Evolutionary conservation across 345 rosid species (phyloP), one percentile per base, ranked within the genome.

Genomic region (Pelargonium nanum): DNA sequence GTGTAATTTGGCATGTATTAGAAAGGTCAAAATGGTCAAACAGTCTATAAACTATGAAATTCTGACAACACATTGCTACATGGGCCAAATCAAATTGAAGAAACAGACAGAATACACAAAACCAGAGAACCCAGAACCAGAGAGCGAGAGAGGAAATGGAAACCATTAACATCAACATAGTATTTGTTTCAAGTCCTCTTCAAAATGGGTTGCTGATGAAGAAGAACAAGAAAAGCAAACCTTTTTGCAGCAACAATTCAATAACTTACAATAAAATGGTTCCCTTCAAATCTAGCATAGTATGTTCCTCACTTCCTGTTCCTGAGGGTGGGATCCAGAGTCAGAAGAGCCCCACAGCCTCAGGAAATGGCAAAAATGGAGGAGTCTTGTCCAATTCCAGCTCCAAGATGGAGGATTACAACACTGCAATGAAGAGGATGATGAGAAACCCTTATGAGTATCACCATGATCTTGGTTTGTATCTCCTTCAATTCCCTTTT

Each of bases 401-500:
- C 65, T 77, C 71, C 74, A 81, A 62, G 65, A 68, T 79, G 82
- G 91, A 88, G 23, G 86, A 83, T 24, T 91, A 88, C 67, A 88
- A 91, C 68, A 74, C 65, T 23, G 86, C 89, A 72, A 91, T 88
- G 96, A 88, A 86, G 82, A 79, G 75, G 70, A 70, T 86, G 87
- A 91, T 82, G 98, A 85, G 95, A 61, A 88, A 74, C 77, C 96
- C 95, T 0, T 91, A 83, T 63, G 96, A 91, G 66, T 91, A 91
- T 75, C 95, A 86, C 70, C 98, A 91, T 61, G 98, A 91, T 72
- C 84, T 91, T 5, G 95, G 98, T 91, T 50, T 4, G 58, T 72
- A 26, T 53, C 16, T 28, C 44, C 51, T 34, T 21, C 13, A 25
- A 34, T 56, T 20, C 5, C 9, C 63, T 21, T 8, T n/a, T 21